phyloP scores from a whole-genome alignment of 2,329 filamentous ascomycete species.

The Annulohypoxylon truncatum region DNA sequence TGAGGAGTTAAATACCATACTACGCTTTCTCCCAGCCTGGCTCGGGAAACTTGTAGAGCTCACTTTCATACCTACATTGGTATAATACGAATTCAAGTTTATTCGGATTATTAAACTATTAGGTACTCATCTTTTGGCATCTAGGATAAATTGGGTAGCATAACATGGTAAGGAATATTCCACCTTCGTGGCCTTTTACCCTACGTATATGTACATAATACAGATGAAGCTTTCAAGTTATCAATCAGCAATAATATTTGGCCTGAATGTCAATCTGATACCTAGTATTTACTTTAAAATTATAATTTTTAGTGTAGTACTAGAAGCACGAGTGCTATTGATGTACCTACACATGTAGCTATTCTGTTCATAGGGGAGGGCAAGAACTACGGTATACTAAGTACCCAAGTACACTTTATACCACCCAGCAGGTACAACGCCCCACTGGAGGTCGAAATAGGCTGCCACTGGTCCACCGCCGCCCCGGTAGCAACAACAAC shows the following conservation, averaged over 20 bases:
- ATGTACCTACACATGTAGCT: too few species aligned
- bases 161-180: neutral
- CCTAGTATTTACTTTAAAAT: too few species aligned
- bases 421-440: neutral
- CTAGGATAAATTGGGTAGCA: neutral
- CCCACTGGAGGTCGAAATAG: slow-evolving; percentile 25
- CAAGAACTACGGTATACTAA: neutral
- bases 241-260: too few species aligned
- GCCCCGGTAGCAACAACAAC: slow-evolving; percentile 11
- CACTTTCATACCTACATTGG: neutral
- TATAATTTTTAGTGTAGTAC: too few species aligned
- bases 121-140: neutral
- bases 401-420: neutral
- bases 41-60: neutral
- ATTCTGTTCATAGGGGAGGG: neutral
- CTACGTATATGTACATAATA: too few species aligned
- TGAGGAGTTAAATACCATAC: slow-evolving; percentile 21
- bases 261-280: too few species aligned
- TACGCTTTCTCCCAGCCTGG: neutral
- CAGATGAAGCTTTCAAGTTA: neutral
- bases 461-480: slow-evolving; percentile 31
- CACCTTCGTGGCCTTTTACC: too few species aligned
- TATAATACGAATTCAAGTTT: neutral
- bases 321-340: too few species aligned
- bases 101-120: neutral